Conservation (phyloP, 1,284 basidiomycete genomes). For the Leccinum subfulvum region DNA sequence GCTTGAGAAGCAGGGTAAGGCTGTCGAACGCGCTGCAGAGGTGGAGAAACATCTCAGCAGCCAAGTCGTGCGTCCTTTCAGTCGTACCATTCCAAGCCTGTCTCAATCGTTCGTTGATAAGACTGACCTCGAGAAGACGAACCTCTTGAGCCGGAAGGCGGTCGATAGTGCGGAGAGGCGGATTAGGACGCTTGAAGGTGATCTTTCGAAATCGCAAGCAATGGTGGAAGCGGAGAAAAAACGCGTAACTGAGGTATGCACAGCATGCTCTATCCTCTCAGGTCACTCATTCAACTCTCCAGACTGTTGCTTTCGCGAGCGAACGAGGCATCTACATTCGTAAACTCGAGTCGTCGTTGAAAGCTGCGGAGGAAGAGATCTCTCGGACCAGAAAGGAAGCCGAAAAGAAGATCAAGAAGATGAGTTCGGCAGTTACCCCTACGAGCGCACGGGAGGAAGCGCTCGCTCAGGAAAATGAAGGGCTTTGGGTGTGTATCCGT, state of each 20-base stretch:
- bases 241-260: slow-evolving; percentile 33
- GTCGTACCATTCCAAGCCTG: neutral
- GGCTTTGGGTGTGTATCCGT: slow-evolving; percentile 59
- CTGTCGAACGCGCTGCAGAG: slow-evolving; percentile 70
- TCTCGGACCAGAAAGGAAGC: slow-evolving; percentile 44
- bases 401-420: slow-evolving; percentile 52
- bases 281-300: neutral
- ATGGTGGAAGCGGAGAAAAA: slow-evolving; percentile 40
- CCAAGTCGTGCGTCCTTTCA: slow-evolving; percentile 52
- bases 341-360: slow-evolving; percentile 25
- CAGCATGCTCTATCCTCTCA: neutral
- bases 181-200: slow-evolving; percentile 29
- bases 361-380: slow-evolving; percentile 29
- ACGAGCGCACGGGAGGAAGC: slow-evolving; percentile 41
- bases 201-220: slow-evolving; percentile 35
- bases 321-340: slow-evolving; percentile 31
- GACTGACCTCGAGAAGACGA: slow-evolving; percentile 50
- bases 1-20: slow-evolving; percentile 77
- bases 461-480: slow-evolving; percentile 49
- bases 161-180: slow-evolving; percentile 43
- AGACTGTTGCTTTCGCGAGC: slow-evolving; percentile 27
- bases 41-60: slow-evolving; percentile 56
- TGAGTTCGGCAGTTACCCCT: slow-evolving; percentile 29
- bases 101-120: slow-evolving; percentile 25
- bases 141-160: slow-evolving; percentile 42